These are phyloP conservation scores for Aspergillus neotritici DNA, from an alignment of 2,329 filamentous ascomycete genomes.

Conservation along the genomic window DNA sequence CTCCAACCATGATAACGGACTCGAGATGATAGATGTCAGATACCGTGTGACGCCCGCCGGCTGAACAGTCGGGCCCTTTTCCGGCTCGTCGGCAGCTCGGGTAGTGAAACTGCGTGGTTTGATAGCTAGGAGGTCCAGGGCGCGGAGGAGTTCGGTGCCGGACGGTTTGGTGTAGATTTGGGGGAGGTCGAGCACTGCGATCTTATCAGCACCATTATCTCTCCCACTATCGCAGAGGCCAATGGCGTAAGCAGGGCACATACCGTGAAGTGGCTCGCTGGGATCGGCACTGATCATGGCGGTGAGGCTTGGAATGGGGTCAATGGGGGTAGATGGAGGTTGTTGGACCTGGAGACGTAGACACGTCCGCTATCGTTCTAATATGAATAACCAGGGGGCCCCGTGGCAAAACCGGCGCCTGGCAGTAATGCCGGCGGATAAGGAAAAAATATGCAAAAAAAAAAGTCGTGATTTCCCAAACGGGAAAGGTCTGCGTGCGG, in stretches of 20 bases:
- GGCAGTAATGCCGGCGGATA: slow-evolving; percentile 10
- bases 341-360: slow-evolving; percentile 2
- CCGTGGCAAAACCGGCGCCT: slow-evolving; percentile 15
- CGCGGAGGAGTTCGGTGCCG: slow-evolving; percentile 56
- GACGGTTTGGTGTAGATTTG: slow-evolving; percentile 73
- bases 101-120: slow-evolving; percentile 51
- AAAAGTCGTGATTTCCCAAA: slow-evolving; percentile 28
- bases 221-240: slow-evolving; percentile 14
- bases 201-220: slow-evolving; percentile 30
- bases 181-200: slow-evolving; percentile 66
- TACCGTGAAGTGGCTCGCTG: slow-evolving; percentile 37
- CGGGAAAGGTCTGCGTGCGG: slow-evolving; percentile 24
- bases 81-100: slow-evolving; percentile 19
- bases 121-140: slow-evolving; percentile 61
- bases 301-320: slow-evolving; percentile 2
- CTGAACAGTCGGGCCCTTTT: slow-evolving; percentile 30
- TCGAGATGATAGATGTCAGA: slow-evolving; percentile 44
- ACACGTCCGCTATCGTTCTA: slow-evolving; percentile 1
- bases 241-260: slow-evolving; percentile 12
- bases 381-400: slow-evolving; percentile 5
- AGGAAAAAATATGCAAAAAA: slow-evolving; percentile 20
- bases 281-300: slow-evolving; percentile 32
- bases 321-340: neutral
- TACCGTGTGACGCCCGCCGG: slow-evolving; percentile 40
- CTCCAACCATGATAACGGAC: slow-evolving; percentile 41